These are phyloP conservation scores for Puya raimondii DNA, from an alignment of 176 grass and related monocot genomes.

Conservation along the genomic window DNA sequence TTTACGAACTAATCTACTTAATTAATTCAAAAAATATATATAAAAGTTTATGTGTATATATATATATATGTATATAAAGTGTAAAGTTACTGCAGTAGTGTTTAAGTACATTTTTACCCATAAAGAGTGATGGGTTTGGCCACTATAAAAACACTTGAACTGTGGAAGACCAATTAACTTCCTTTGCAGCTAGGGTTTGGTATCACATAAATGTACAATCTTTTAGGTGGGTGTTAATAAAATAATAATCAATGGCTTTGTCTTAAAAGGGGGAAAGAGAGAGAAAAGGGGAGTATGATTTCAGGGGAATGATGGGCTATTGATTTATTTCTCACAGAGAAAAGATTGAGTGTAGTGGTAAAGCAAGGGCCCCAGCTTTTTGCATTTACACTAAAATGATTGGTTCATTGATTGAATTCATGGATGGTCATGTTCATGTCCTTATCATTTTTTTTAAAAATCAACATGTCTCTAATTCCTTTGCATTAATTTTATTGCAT, in stretches of 20 bases:
- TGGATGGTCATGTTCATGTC: constrained; percentile 17
- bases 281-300: constrained; percentile 50
- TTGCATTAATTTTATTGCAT: background rate
- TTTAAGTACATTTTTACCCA: too few relatives aligned
- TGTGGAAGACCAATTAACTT: constrained; percentile 2
- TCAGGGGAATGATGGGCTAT: constrained; percentile 57
- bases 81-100: too few relatives aligned
- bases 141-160: background rate
- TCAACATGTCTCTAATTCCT: background rate
- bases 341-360: constrained; percentile 19
- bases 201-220: constrained; percentile 31
- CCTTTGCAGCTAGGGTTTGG: constrained; percentile 35
- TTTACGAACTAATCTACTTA: too few relatives aligned
- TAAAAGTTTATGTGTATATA: too few relatives aligned
- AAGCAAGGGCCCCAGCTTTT: constrained; percentile 38
- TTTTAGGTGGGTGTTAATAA: constrained; percentile 36
- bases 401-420: constrained; percentile 60
- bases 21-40: too few relatives aligned
- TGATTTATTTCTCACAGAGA: constrained; percentile 39
- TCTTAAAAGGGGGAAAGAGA: constrained; percentile 35
- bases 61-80: too few relatives aligned
- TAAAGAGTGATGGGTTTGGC: background rate
- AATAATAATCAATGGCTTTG: constrained; percentile 35
- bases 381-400: constrained; percentile 45
- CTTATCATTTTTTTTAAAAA: background rate